Conservation (phyloP, 441 rosid genomes). For the Populus trichocarpa region DNA sequence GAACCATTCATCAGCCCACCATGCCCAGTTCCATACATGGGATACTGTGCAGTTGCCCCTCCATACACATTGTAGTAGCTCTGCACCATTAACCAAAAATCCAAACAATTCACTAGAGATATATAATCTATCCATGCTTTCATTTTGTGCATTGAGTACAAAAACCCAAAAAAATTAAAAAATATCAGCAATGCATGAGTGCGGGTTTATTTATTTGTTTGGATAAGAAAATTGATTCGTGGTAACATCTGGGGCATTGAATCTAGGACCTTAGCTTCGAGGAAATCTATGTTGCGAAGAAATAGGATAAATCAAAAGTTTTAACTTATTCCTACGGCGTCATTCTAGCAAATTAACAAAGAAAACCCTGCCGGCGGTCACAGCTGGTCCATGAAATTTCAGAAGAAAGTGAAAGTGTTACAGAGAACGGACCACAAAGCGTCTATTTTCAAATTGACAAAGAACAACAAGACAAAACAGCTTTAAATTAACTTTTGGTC, state of each 20-base stretch:
- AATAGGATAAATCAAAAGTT: no score
- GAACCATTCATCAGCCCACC: constrained; percentile 52
- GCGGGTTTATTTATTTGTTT: neutral
- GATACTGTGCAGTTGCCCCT: constrained; percentile 69
- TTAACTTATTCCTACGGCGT: neutral
- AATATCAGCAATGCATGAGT: neutral
- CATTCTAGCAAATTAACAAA: neutral
- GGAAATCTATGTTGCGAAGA: no score
- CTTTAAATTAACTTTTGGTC: neutral
- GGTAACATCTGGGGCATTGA: neutral
- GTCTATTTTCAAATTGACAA: neutral
- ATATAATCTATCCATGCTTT: neutral
- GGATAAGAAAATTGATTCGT: neutral
- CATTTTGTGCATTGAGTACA: neutral
- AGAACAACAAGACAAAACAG: neutral
- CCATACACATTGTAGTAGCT: constrained; percentile 83
- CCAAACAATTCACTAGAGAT: no score
- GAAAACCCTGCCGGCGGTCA: neutral
- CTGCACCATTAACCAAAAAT: constrained; percentile 28
- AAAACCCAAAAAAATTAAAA: neutral
- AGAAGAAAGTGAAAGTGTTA: neutral
- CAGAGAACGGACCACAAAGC: neutral
- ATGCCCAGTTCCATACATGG: constrained; percentile 64
- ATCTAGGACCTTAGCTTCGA: no score
- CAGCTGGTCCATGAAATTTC: no score